These are phyloP conservation scores for Schizochytrium sp. DNA, from an alignment of 108 stramenopile species.

Conservation along the genomic window DNA sequence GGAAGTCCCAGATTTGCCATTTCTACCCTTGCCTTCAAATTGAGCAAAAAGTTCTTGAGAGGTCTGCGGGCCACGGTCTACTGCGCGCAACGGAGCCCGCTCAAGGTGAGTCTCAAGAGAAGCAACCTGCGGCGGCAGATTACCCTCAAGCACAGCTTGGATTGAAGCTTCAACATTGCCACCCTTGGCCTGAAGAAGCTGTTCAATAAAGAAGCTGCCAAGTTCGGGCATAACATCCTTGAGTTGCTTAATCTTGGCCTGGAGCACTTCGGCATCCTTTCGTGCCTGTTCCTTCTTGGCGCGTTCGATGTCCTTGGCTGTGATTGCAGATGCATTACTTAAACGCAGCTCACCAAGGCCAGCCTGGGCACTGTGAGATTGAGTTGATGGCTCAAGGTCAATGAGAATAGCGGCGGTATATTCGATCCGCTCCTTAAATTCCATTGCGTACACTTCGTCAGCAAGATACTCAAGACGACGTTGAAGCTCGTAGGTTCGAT, in stretches of 20 bases:
- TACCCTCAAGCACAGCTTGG: slow-evolving; percentile 4
- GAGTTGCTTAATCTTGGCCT: slow-evolving; percentile 1
- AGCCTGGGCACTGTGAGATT: background rate
- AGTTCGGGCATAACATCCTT: slow-evolving; percentile 48
- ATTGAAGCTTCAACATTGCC: background rate
- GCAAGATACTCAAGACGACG: background rate
- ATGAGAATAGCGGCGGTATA: background rate
- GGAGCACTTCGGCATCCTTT: background rate
- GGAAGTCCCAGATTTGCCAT: background rate
- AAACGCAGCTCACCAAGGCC: background rate
- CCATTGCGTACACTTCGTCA: background rate
- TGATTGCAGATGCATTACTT: background rate
- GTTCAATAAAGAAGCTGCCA: slow-evolving; percentile 19
- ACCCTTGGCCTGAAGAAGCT: slow-evolving; percentile 28
- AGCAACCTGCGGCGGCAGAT: slow-evolving; percentile 11
- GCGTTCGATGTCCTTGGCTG: background rate
- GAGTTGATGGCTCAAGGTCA: background rate
- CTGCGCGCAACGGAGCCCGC: background rate
- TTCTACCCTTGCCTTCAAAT: background rate
- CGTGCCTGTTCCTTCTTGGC: background rate
- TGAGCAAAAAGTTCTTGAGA: slow-evolving; percentile 18
- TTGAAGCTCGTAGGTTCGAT: background rate
- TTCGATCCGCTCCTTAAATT: background rate
- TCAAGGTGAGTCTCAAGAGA: slow-evolving; percentile 9
- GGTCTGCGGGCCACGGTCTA: slow-evolving; percentile 1